Conservation (phyloP, 805 yeast genomes). For the Barnettozyma pratensis region DNA sequence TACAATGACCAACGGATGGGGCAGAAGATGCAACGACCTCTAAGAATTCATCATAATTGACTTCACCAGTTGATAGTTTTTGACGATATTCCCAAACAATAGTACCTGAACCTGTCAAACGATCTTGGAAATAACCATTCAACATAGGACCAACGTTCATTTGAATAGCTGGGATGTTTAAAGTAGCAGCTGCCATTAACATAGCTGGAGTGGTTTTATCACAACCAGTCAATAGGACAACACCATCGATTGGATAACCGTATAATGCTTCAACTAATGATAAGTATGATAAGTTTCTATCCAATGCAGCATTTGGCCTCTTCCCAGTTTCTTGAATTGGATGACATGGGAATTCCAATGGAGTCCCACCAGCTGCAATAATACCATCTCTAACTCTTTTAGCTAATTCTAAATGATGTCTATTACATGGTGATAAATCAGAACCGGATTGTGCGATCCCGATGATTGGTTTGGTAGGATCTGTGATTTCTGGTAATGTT, state of each 20-base stretch:
- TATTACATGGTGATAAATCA: background rate
- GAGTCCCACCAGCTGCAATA: background rate
- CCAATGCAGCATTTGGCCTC: background rate
- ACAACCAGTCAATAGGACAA: background rate
- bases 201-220: background rate
- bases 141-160: background rate
- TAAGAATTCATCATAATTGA: background rate
- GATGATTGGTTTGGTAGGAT: background rate
- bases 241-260: background rate
- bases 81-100: background rate
- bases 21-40: background rate
- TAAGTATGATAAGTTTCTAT: background rate
- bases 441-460: background rate
- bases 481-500: background rate
- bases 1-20: background rate
- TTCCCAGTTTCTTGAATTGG: background rate
- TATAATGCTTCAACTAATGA: background rate
- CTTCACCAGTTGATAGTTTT: background rate
- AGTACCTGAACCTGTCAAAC: background rate
- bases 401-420: background rate
- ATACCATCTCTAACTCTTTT: background rate
- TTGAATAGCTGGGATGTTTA: background rate
- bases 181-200: background rate
- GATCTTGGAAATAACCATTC: background rate
- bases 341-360: background rate